Base-by-base conservation (phyloP, 129 eudicot genomes). In the Artemisia argyi region DNA sequence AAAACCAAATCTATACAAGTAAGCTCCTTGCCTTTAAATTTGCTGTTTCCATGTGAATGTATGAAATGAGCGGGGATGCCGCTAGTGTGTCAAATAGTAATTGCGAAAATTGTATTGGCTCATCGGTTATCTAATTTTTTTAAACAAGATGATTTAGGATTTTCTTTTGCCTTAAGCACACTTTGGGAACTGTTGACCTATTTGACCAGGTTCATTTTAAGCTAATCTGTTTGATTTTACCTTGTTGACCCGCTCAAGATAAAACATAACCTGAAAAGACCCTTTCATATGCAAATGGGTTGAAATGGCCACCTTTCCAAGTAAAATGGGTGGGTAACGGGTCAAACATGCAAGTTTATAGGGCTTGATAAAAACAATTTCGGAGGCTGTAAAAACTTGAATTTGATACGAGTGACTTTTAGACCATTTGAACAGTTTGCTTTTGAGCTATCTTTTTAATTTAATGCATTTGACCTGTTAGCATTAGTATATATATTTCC, bases 1-100 rank as follows among this genome's bases (percentile, higher is more conserved):
- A 90, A 88, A 82, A 84, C 74, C 20, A 26, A 67, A 42, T 68
- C 66, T 58, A 13, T 57, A 18, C 65, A 82, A 53, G 97, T 88
- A 83, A 86, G 88, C 44, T 76, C 58, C 55, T 61, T 56, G 65
- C 30, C 67, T 60, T 26, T 19, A 17, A 10, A 19, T 44, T 47
- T 24, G 53, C 44, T 53, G 60, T 44, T 57, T 56, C 49, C 0
- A 19, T 12, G 12, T 61, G 32, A 15, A 61, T 26, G 18, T 28
- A 65, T 22, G 44, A 22, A 14, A 7, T 54, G 54, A 49, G 52
- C 16, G 18, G 74, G 62, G 46, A 39, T 39, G 46, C 10, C 11
- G 1, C 46, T 39, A 7, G 10, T 39, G 11, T 39, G 46, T 39
- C 46, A 7, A 39, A 39, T 39, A 39, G 11, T 7, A 7, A 39